Conservation (phyloP, 2,329 filamentous ascomycete genomes). For the Aspergillus pseudoterreus region DNA sequence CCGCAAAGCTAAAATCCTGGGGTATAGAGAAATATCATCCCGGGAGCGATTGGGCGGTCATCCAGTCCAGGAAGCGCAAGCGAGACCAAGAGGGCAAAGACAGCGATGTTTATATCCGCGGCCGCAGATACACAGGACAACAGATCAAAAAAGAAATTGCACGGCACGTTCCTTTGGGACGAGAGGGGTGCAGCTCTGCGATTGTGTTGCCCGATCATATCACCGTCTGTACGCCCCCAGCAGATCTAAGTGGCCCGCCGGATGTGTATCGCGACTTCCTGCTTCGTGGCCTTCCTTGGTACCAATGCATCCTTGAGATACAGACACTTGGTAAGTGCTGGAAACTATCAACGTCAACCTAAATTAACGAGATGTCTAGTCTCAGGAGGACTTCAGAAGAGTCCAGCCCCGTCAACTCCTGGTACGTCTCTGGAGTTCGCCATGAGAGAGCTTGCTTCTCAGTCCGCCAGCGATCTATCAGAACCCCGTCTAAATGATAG, state of each 20-base stretch:
- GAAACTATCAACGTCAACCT: background rate
- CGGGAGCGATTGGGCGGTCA: background rate
- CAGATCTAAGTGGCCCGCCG: background rate
- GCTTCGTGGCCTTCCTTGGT: background rate
- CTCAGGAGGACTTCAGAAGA: background rate
- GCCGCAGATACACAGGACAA: background rate
- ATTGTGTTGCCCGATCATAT: background rate
- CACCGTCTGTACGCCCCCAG: background rate
- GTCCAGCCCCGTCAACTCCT: background rate
- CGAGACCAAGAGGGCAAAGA: background rate
- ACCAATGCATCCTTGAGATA: background rate
- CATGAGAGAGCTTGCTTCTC: background rate
- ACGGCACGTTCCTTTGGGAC: background rate
- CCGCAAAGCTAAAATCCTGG: background rate
- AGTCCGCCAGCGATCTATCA: background rate
- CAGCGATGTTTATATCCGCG: background rate
- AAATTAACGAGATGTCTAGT: background rate
- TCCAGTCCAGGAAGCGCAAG: background rate
- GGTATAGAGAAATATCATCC: background rate
- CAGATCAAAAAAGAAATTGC: slow-evolving; percentile 4
- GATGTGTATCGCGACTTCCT: background rate
- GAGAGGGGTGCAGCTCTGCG: background rate
- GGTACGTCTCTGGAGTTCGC: background rate
- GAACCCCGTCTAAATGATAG: background rate
- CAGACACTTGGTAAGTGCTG: background rate